These are phyloP conservation scores for Candida germanica DNA, from an alignment of 805 yeast genomes.

Conservation along the genomic window DNA sequence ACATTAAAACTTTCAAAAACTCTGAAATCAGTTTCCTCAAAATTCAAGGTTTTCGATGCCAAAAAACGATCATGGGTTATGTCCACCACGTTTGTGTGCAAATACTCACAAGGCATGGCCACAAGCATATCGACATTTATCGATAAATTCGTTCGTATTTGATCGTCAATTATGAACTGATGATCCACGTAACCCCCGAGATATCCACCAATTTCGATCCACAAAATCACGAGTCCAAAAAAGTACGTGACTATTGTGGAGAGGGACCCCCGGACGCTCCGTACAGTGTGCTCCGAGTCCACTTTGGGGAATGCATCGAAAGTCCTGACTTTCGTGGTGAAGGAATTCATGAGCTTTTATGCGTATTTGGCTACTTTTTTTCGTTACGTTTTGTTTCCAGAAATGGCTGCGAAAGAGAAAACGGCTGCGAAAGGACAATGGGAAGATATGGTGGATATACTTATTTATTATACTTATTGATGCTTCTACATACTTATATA, in stretches of 20 bases:
- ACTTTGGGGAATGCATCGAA: conserved; percentile 49
- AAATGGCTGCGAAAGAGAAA: no score
- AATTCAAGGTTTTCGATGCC: conserved; percentile 72
- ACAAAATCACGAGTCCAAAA: conserved; percentile 62
- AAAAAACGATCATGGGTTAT: conserved; percentile 71
- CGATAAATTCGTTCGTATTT: conserved; percentile 52
- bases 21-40: conserved; percentile 57
- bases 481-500: no score
- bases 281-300: conserved; percentile 55
- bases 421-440: no score
- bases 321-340: conserved; percentile 38
- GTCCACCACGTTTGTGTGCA: conserved; percentile 78
- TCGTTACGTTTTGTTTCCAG: no score
- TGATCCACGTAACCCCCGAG: conserved; percentile 80
- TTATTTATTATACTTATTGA: no score
- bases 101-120: conserved; percentile 75
- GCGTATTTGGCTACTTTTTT: no score
- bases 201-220: conserved; percentile 82
- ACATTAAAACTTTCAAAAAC: conserved; percentile 48
- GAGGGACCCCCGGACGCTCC: conserved; percentile 74
- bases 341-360: conserved; percentile 42
- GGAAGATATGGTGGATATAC: no score
- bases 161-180: conserved; percentile 70
- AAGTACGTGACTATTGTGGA: conserved; percentile 65
- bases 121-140: conserved; percentile 79